phyloP scores from a whole-genome alignment of 495 filamentous ascomycete genomes.

The Astrothelium macrocarpum region DNA sequence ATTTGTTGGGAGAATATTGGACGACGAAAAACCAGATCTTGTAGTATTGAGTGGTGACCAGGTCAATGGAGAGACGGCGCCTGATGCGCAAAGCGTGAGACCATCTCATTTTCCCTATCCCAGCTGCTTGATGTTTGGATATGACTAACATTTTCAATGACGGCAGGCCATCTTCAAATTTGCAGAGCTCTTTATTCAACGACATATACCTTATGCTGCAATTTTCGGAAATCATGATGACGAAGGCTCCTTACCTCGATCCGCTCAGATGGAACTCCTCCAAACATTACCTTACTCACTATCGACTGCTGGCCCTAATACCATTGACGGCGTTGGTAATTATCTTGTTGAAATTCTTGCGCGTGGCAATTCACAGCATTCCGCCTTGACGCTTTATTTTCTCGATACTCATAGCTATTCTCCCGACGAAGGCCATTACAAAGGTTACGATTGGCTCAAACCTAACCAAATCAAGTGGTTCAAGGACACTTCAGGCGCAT shows the following conservation, averaged over 20 bases:
- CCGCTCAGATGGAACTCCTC: conserved; percentile 71
- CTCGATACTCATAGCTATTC: conserved; percentile 90
- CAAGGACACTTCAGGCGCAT: conserved; percentile 55
- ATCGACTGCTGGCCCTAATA: conserved; percentile 66
- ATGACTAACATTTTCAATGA: background rate
- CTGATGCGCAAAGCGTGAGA: conserved; percentile 71
- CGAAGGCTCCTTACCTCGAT: conserved; percentile 69
- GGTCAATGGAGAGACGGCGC: conserved; percentile 86
- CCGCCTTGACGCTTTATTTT: conserved; percentile 84
- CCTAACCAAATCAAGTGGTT: conserved; percentile 92
- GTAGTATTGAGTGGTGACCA: conserved; percentile 89
- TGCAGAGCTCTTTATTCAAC: conserved; percentile 73
- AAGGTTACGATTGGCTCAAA: conserved; percentile 95
- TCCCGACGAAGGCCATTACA: conserved; percentile 74
- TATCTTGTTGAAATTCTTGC: conserved; percentile 88
- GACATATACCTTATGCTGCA: conserved; percentile 80
- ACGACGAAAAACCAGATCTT: conserved; percentile 85
- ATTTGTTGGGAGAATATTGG: conserved; percentile 70
- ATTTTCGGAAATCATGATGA: conserved; percentile 99
- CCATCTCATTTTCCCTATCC: background rate
- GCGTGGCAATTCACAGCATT: conserved; percentile 66
- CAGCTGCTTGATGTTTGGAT: background rate
- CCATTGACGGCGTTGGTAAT: conserved; percentile 85
- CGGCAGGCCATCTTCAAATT: conserved; percentile 80
- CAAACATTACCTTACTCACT: conserved; percentile 83